Conservation (phyloP, 495 filamentous ascomycete species). For the Platismatia glauca region DNA sequence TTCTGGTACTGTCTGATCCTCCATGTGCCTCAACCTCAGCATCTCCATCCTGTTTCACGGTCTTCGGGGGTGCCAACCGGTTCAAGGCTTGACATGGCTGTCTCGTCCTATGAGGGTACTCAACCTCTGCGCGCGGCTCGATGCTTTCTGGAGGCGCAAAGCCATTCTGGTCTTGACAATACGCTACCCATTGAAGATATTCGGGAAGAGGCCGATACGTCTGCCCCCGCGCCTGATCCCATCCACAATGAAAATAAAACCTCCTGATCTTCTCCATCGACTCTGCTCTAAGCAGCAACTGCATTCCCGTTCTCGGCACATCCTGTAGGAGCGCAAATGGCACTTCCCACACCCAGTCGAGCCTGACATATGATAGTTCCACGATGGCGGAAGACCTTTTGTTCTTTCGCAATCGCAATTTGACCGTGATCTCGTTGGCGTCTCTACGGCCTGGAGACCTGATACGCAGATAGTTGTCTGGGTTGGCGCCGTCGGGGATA, state of each 20-base stretch:
- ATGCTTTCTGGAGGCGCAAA: not conserved
- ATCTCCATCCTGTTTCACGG: not conserved
- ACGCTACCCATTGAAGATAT: not conserved
- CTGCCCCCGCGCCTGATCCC: not conserved
- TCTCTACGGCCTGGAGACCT: not conserved
- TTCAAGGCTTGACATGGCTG: not conserved
- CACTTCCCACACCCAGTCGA: constrained; percentile 2
- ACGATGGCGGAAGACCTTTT: not conserved
- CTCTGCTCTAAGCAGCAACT: not conserved
- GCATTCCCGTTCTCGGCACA: not conserved
- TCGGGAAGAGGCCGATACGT: not conserved
- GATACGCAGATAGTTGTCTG: not conserved
- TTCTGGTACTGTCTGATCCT: not conserved
- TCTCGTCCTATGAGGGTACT: not conserved
- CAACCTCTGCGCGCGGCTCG: not conserved
- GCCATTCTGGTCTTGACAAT: not conserved
- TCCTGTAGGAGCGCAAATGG: not conserved
- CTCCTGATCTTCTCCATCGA: constrained; percentile 3
- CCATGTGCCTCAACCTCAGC: not conserved
- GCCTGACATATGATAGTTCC: not conserved
- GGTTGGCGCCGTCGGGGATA: constrained; percentile 3
- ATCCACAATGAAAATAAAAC: not conserved
- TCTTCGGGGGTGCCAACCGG: not conserved
- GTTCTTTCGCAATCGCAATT: constrained; percentile 6
- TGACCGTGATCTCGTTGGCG: not conserved